A percentile compares a stretch with the other conserved stretches of the same genome.
phyloP scores from a whole-genome alignment of 768 basidiomycete species.

The Lentinula lateritia region DNA sequence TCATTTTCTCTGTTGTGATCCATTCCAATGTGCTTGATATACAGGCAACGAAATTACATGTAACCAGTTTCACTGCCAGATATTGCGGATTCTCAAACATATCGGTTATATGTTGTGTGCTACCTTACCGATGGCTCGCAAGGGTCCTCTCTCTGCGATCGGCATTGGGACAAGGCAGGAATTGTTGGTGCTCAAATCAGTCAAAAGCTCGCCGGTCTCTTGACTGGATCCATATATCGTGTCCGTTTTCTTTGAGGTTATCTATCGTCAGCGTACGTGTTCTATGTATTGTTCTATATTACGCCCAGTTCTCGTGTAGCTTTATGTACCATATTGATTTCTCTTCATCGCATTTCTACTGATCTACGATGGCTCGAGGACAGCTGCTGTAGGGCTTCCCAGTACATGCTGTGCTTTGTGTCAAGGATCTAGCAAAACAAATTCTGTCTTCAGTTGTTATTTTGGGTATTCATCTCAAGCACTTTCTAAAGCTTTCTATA shows the following conservation, averaged over 20 bases:
- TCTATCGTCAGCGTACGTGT: neutral
- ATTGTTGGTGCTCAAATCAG: slow-evolving; percentile 54
- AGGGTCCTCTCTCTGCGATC: slow-evolving; percentile 29
- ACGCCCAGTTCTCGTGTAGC: neutral
- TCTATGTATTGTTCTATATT: neutral
- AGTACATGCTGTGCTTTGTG: no score
- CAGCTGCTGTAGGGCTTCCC: no score
- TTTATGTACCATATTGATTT: neutral
- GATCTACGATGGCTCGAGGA: no score
- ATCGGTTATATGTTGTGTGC: slow-evolving; percentile 56
- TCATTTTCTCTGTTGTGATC: neutral
- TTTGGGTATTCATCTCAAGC: no score
- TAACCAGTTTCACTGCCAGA: neutral
- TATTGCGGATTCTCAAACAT: neutral
- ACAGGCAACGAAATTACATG: neutral
- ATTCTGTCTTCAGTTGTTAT: no score
- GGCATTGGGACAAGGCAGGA: slow-evolving; percentile 44
- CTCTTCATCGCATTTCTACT: neutral
- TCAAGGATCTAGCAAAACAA: no score
- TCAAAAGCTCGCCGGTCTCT: slow-evolving; percentile 23
- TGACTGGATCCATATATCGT: neutral
- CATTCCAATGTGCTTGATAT: neutral
- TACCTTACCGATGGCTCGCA: slow-evolving; percentile 53
- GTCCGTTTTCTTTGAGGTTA: neutral
- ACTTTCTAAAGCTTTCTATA: no score